Evolutionary conservation across 495 filamentous ascomycete genomes (phyloP).

Genomic region (Talaromyces ruber): DNA sequence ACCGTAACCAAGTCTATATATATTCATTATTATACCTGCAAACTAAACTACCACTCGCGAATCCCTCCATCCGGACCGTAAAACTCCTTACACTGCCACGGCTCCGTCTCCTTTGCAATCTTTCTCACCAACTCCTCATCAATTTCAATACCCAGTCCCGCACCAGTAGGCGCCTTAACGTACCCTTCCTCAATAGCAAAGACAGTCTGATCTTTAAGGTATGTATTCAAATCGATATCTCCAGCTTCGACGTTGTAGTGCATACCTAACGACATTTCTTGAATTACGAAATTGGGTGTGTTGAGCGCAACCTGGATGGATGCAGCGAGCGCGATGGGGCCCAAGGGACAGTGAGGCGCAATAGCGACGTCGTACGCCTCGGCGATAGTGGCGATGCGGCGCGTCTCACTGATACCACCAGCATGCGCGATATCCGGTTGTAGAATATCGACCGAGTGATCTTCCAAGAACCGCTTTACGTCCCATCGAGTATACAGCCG

Average conservation of each 20-base stretch:
- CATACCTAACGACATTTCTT: slow-evolving; percentile 75
- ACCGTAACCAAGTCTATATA: neutral
- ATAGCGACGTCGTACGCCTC: slow-evolving; percentile 73
- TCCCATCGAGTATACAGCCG: slow-evolving; percentile 71
- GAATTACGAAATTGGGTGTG: slow-evolving; percentile 66
- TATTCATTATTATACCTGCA: neutral
- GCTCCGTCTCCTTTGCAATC: slow-evolving; percentile 38
- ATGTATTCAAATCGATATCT: slow-evolving; percentile 57
- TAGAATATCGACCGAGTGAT: slow-evolving; percentile 61
- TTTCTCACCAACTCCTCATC: slow-evolving; percentile 59
- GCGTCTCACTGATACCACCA: slow-evolving; percentile 67
- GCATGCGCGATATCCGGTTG: slow-evolving; percentile 72
- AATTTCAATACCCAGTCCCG: slow-evolving; percentile 68
- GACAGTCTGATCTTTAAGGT: slow-evolving; percentile 52
- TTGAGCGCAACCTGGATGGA: slow-evolving; percentile 58
- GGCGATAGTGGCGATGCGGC: slow-evolving; percentile 62
- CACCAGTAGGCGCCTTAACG: slow-evolving; percentile 51
- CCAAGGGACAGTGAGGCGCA: slow-evolving; percentile 71
- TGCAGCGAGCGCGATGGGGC: slow-evolving; percentile 67
- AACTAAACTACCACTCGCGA: slow-evolving; percentile 55
- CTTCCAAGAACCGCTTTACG: slow-evolving; percentile 62
- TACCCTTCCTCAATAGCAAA: slow-evolving; percentile 61
- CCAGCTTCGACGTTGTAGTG: slow-evolving; percentile 62
- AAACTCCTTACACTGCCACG: slow-evolving; percentile 56
- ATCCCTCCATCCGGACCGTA: slow-evolving; percentile 62